Evolutionary conservation across 2,329 filamentous ascomycete genomes (phyloP), one percentile per base, ranked within the genome.

Genomic region (Tolypocladium capitatum): DNA sequence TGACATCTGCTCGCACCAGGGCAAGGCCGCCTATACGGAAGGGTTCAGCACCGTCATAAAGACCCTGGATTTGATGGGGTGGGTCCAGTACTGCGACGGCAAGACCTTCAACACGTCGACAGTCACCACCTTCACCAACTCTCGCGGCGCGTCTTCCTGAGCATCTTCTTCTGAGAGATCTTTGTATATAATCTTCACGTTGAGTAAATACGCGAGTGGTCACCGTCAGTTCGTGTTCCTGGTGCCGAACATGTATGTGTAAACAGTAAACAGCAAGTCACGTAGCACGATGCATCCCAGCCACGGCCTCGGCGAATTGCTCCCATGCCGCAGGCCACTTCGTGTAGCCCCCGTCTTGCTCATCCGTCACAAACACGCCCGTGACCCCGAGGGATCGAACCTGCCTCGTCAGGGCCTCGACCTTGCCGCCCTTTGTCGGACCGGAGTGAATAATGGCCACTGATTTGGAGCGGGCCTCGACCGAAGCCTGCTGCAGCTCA

Each of bases 31-130:
- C n/a, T n/a, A n/a, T n/a, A n/a, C 70, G 0, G 58, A 66, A 1
- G 65, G 66, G 1, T 84, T 84, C 56, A 83, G 78, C 50, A 84
- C 76, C 6, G 69, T 84, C 28, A 68, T 85, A 50, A 84, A 84
- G 69, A 77, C 75, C 55, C 77, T 81, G 73, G 62, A 76, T 43
- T 63, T 85, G 45, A 75, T 82, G 53, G 75, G 75, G 1, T 84
- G 78, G 78, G 73, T 80, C 3, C 63, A 78, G 60, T 76, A 72
- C 51, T 83, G 80, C 52, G 58, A 67, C 33, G 61, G 62, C 1
- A 56, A 60, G 27, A 60, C 50, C 16, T 63, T n/a, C n/a, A n/a
- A 57, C 33, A 50, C 55, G n/a, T n/a, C n/a, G n/a, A n/a, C n/a
- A n/a, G n/a, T n/a, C n/a, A n/a, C n/a, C n/a, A n/a, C n/a, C n/a